phyloP scores from a whole-genome alignment of 208 protist species.

The Wallacemonas rigidus region DNA sequence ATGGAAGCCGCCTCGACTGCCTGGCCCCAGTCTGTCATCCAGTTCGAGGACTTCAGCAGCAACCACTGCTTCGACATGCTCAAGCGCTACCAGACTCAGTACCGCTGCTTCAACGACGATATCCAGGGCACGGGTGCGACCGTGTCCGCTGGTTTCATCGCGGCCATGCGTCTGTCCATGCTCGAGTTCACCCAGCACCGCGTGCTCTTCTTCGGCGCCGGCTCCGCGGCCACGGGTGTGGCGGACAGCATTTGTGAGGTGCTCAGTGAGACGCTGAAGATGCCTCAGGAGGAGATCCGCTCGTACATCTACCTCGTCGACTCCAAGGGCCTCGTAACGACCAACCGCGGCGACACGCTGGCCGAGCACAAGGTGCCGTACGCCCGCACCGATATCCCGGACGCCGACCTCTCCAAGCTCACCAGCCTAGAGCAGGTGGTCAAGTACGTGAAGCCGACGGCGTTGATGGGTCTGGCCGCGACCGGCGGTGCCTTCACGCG shows the following conservation, averaged over 20 bases:
- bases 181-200: slow-evolving; percentile 28
- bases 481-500: slow-evolving; percentile 86
- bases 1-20: slow-evolving; percentile 57
- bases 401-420: slow-evolving; percentile 39
- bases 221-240: slow-evolving; percentile 90
- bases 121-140: slow-evolving; percentile 95
- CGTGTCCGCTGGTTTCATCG: slow-evolving; percentile 69
- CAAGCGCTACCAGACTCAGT: slow-evolving; percentile 81
- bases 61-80: slow-evolving; percentile 93
- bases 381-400: slow-evolving; percentile 62
- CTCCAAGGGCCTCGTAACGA: slow-evolving; percentile 78
- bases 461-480: slow-evolving; percentile 90
- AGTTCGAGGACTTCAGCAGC: slow-evolving; percentile 96
- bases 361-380: slow-evolving; percentile 72
- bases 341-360: slow-evolving; percentile 55
- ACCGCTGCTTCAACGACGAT: slow-evolving; percentile 96
- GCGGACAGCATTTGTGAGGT: slow-evolving; percentile 76
- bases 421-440: slow-evolving; percentile 48
- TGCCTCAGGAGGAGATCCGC: slow-evolving; percentile 63
- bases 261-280: slow-evolving; percentile 25
- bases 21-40: slow-evolving; percentile 81
- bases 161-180: slow-evolving; percentile 41
- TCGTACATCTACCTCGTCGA: slow-evolving; percentile 83
- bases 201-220: slow-evolving; percentile 85
- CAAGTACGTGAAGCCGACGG: slow-evolving; percentile 89